A percentile compares a stretch with the other conserved stretches of the same genome.
Conservation (phyloP, 2,329 filamentous ascomycete genomes). For the Erysiphe neolycopersici region DNA sequence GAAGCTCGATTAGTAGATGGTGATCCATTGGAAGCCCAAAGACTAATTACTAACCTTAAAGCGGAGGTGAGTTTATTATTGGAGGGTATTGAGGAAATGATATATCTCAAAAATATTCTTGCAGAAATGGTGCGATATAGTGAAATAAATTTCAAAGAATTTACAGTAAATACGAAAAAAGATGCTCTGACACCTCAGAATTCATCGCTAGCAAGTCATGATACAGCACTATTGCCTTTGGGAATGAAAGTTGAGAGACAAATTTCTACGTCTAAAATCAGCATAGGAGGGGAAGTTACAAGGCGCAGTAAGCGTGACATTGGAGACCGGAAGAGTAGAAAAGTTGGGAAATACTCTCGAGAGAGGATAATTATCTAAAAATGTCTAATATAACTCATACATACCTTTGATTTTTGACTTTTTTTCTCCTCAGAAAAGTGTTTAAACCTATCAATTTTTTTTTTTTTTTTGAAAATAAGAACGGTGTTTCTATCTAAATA, state of each 20-base stretch:
- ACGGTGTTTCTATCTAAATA: no score
- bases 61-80: conserved; percentile 44
- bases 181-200: conserved; percentile 14
- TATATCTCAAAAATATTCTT: conserved; percentile 35
- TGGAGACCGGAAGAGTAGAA: conserved; percentile 51
- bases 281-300: conserved; percentile 42
- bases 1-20: conserved; percentile 23
- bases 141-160: conserved; percentile 10
- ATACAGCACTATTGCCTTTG: conserved; percentile 18
- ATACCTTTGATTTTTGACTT: neutral
- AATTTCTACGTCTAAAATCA: conserved; percentile 29
- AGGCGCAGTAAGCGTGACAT: conserved; percentile 45
- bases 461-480: no score
- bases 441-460: no score
- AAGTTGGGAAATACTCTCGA: conserved; percentile 58
- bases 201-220: conserved; percentile 19
- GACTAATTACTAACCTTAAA: conserved; percentile 37
- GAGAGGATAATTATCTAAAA: conserved; percentile 44
- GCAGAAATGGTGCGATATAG: conserved; percentile 39
- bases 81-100: conserved; percentile 43
- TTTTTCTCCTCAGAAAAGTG: neutral
- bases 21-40: conserved; percentile 25
- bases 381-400: conserved; percentile 7
- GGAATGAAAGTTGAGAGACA: conserved; percentile 35
- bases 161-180: conserved; percentile 3